These are phyloP conservation scores for Sporisorium sorghi DNA, from an alignment of 1,284 basidiomycete genomes.

Conservation along the genomic window DNA sequence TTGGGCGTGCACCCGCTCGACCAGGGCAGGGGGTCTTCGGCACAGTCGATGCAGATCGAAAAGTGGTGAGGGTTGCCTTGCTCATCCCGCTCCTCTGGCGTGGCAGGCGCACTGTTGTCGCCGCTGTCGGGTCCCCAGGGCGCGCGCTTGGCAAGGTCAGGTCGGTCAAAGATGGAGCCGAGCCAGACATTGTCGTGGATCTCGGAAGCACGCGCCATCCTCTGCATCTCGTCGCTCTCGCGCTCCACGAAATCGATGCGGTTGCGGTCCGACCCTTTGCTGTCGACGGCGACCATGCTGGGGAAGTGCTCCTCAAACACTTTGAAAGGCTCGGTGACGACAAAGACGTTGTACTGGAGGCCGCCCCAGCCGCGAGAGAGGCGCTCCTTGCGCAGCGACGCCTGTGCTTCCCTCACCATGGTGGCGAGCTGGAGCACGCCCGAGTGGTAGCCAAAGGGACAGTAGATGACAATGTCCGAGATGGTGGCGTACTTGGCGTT, in stretches of 20 bases:
- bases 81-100: constrained; percentile 70
- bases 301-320: constrained; percentile 72
- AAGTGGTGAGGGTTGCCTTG: constrained; percentile 78
- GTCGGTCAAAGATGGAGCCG: constrained; percentile 56
- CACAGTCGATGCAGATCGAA: constrained; percentile 86
- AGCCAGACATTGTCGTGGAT: constrained; percentile 76
- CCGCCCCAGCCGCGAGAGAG: constrained; percentile 75
- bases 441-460: constrained; percentile 60
- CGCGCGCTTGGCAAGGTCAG: constrained; percentile 22
- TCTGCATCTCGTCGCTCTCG: constrained; percentile 89
- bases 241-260: constrained; percentile 72
- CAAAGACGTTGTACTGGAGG: constrained; percentile 85
- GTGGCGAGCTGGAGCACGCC: constrained; percentile 56
- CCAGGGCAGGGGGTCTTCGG: constrained; percentile 74
- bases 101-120: constrained; percentile 38
- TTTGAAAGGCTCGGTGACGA: constrained; percentile 77
- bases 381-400: constrained; percentile 63
- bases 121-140: constrained; percentile 8
- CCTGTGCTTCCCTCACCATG: constrained; percentile 63
- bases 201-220: constrained; percentile 84
- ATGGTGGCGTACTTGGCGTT: constrained; percentile 84
- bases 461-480: constrained; percentile 88
- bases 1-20: constrained; percentile 20
- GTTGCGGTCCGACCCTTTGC: constrained; percentile 70
- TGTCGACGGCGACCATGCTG: constrained; percentile 73